Evolutionary conservation across 345 rosid genomes (phyloP).

Genomic region (Trapa bicornis): DNA sequence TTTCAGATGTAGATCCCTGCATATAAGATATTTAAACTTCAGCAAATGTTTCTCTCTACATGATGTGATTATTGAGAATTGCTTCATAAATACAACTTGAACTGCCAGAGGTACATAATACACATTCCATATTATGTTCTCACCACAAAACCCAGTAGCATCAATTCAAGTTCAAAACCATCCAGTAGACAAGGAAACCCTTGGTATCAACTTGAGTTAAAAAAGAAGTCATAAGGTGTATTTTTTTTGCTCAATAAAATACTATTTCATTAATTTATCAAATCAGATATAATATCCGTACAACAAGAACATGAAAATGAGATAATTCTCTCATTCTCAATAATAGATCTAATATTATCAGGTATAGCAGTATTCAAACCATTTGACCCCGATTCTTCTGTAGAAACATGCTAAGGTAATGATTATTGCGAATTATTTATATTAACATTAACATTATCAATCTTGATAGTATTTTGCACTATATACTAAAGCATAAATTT

Average conservation of each 20-base stretch:
- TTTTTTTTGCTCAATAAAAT: no score
- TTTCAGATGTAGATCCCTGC: constrained; percentile 13
- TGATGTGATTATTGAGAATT: neutral
- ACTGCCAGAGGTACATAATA: neutral
- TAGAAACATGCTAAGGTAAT: neutral
- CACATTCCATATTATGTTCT: neutral
- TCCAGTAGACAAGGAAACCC: neutral
- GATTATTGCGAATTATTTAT: neutral
- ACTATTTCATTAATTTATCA: no score
- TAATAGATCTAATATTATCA: no score
- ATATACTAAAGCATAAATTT: neutral
- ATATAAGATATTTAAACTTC: neutral
- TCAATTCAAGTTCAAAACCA: neutral
- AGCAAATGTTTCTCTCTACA: neutral
- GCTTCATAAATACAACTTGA: neutral
- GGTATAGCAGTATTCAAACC: no score
- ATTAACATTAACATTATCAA: neutral
- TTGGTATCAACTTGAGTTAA: neutral
- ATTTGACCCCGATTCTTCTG: no score
- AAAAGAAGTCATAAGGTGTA: neutral
- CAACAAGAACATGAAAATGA: no score
- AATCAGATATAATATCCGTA: no score
- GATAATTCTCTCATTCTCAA: no score
- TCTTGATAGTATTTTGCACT: neutral
- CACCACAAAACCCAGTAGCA: neutral